Conservation (phyloP, 352 stramenopile genomes). For the Phytophthora sansomeana region DNA sequence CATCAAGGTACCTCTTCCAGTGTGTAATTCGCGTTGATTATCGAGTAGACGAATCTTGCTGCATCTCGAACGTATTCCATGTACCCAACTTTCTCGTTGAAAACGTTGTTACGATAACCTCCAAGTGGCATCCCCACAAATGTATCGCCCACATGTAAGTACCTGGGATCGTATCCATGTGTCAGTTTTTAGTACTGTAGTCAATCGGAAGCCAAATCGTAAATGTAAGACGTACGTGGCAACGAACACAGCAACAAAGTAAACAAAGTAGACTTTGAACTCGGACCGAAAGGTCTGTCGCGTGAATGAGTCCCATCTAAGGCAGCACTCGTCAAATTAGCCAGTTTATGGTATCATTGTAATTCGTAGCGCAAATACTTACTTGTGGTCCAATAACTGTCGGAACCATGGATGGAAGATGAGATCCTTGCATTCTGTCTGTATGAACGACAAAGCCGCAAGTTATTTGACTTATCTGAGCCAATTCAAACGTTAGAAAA, state of each 20-base stretch:
- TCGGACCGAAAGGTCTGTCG: constrained; percentile 71
- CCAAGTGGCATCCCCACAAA: constrained; percentile 75
- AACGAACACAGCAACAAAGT: constrained; percentile 78
- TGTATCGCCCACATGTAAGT: constrained; percentile 77
- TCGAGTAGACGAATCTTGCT: constrained; percentile 60
- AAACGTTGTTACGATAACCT: constrained; percentile 71
- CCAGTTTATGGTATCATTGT: neutral
- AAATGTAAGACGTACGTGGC: constrained; percentile 56
- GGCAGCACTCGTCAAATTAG: neutral
- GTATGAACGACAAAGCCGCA: neutral
- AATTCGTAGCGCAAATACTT: constrained; percentile 6
- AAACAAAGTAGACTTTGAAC: constrained; percentile 82
- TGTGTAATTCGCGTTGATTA: constrained; percentile 78
- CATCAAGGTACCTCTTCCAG: constrained; percentile 58
- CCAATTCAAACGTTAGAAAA: neutral
- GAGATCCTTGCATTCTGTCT: constrained; percentile 85
- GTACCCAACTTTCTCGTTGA: constrained; percentile 42
- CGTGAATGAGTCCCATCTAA: constrained; percentile 82
- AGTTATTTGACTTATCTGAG: neutral
- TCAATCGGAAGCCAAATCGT: neutral
- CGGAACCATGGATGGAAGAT: constrained; percentile 81
- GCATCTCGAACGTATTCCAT: constrained; percentile 70
- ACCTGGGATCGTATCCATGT: constrained; percentile 36
- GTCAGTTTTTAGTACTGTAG: neutral
- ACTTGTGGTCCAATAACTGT: constrained; percentile 86